Base-by-base conservation (phyloP, 2,329 filamentous ascomycete genomes). In the Cladosporium sp. region DNA sequence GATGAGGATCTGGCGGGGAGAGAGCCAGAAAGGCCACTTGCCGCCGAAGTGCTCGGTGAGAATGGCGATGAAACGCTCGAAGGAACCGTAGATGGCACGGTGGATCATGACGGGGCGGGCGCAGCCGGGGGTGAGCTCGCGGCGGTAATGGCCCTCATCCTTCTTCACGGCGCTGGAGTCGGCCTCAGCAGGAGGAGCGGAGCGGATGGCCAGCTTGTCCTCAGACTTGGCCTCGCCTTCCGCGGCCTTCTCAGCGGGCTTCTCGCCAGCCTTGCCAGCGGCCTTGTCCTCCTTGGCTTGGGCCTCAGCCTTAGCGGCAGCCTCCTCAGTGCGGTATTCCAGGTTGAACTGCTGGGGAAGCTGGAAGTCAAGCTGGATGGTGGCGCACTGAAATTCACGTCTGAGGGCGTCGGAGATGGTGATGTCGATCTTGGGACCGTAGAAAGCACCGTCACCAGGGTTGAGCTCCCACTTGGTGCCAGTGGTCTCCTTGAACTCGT, bases 401-500 rank as follows among this genome's bases (percentile, higher is more conserved):
- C 84, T 83, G 59, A 96, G 76, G 40, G 89, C 89, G 70, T 96
- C 92, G 45, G 84, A 85, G 64, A 99, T 91, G 55, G 89, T 95
- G 65, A 99, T 93, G 63, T 99, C 93, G 61, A 97, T 96, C 81
- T 99, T 99, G 45, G 93, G 93, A 1, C 93, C 93, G 69, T 99
- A 99, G 74, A 97, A 99, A 47, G 93, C 93, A 66, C 93, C 93
- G 62, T 99, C 93, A 51, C 92, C 93, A 54, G 89, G 86, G 71
- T 97, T 96, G 45, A 96, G 77, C 68, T 89, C 86, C 93, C 93
- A 99, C 56, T 83, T 76, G 29, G 83, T 79, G 54, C 85, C 80
- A 47, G 77, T 77, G 42, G 72, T 68, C 17, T 71, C 72, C 51
- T 82, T 79, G 69, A 96, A 97, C 56, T 84, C 79, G 58, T 93